A percentile compares a stretch with the other conserved stretches of the same genome.
phyloP scores from a whole-genome alignment of 2,329 filamentous ascomycete species.

The Venturia aucupariae region DNA sequence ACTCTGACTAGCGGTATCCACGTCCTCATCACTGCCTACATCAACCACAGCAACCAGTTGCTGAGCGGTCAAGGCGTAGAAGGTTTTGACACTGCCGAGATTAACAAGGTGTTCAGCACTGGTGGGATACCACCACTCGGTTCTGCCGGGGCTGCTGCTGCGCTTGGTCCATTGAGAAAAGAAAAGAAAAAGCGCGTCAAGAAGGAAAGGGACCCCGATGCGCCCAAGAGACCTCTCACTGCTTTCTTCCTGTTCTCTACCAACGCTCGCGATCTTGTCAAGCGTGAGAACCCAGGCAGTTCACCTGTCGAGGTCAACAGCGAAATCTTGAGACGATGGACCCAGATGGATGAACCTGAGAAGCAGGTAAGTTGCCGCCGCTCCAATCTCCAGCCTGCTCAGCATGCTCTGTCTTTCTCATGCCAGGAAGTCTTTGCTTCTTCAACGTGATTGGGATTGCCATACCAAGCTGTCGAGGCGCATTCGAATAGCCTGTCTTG shows the following conservation, averaged over 20 bases:
- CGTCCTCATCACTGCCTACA: conserved; percentile 72
- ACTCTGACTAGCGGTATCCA: conserved; percentile 68
- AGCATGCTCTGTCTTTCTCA: background rate
- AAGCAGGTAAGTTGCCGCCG: conserved; percentile 47
- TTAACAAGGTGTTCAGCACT: conserved; percentile 22
- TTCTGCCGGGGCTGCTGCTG: conserved; percentile 17
- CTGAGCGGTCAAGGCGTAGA: conserved; percentile 35
- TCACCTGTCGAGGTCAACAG: conserved; percentile 81
- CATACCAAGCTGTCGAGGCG: background rate
- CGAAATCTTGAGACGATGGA: conserved; percentile 81
- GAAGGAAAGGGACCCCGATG: conserved; percentile 67
- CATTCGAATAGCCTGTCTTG: background rate
- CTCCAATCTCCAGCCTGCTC: background rate
- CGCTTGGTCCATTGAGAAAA: conserved; percentile 20
- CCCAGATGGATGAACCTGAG: conserved; percentile 62
- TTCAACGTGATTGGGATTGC: background rate
- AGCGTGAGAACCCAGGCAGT: conserved; percentile 56
- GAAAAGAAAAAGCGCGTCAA: conserved; percentile 81
- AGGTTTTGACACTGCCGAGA: conserved; percentile 20
- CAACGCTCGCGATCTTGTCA: conserved; percentile 73
- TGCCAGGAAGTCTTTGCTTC: background rate
- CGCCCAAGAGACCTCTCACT: conserved; percentile 86
- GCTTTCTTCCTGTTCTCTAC: conserved; percentile 95
- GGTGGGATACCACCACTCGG: conserved; percentile 15
- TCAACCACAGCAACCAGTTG: conserved; percentile 79